Evolutionary conservation across 257 asterid species (phyloP), one percentile per base, ranked within the genome.

Genomic region (Solanum tacnaense): DNA sequence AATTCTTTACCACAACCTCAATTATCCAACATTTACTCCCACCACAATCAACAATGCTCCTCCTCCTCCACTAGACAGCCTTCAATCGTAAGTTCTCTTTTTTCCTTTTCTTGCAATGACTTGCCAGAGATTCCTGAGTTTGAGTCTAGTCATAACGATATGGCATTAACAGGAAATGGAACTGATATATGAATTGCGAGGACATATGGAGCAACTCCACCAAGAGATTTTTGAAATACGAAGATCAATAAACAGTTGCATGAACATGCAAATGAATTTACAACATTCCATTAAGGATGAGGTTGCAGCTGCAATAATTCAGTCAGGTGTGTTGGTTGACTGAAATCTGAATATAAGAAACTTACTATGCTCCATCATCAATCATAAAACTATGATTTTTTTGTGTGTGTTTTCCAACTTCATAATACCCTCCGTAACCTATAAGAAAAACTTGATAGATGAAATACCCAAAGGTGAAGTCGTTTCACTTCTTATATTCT

Each of bases 161-260:
- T 72, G 84, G 36, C n/a, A 13, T 70, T 87, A 31, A 84, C 94
- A 96, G 99, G 98, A 94, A 90, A 91, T 95, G 96, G 98, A 95
- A 84, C 90, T 95, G 89, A 92, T 96, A 75, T 93, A 92, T 90
- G 95, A 96, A 85, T 85, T 96, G 92, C 95, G 94, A 90, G 94
- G 95, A 86, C 96, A 95, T 34, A 95, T 96, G 96, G 98, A 93
- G 91, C 95, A 92, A 85, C 93, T 96, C 84, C 98, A 91, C 78
- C 93, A 89, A 88, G 99, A 95, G 92, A 91, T 96, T 87, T 89
- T 96, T 9, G 95, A 94, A 89, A 89, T 96, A 68, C 91, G 96
- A 82, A 94, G 91, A 88, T 92, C 98, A n/a, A 90, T 96, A 31
- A 94, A 90, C 84, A 90, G 94, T 82, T 95, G 98, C 91, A 90